Base-by-base conservation (phyloP, 306 rosid genomes). In the Purshia tridentata region DNA sequence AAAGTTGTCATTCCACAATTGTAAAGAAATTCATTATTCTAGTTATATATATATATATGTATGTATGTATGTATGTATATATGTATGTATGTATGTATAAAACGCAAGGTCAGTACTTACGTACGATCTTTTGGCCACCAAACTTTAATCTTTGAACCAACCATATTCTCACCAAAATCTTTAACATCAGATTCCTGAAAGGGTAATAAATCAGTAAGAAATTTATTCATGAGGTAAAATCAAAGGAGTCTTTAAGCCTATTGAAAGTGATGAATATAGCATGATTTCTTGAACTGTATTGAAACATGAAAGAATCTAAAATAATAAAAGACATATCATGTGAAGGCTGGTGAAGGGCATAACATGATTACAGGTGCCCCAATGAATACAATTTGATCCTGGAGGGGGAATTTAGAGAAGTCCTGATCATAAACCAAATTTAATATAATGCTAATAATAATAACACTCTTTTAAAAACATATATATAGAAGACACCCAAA, bases 81-180 rank as follows among this genome's bases (percentile, higher is more conserved):
- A 29, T 3, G 2, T 29, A 29, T 29, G 2, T 1, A 29, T 29
- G n/a, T n/a, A n/a, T 23, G n/a, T n/a, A 74, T 18, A 61, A 42
- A 65, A 73, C 69, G 61, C 46, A 56, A 64, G 67, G 6, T 14
- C 60, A 23, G 49, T 73, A 84, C 94, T 89, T 91, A 95, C 99
- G 1, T 48, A 2, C 63, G 80, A 87, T 95, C 99, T 6, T 78
- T 15, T 3, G 98, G 98, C 99, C 99, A 94, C 89, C 88, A 94
- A 64, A 94, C 99, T 84, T 87, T 67, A 72, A 94, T 77, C 72
- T 81, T 83, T 35, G 81, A 73, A 79, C 93, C 96, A 76, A 94
- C 86, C 68, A 91, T 58, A 55, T 69, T 70, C 76, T 89, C 80
- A 49, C 86, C 96, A 78, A 59, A 65, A 55, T 77, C 82, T 75